Evolutionary conservation across 768 basidiomycete genomes (phyloP), one percentile per base, ranked within the genome.

Genomic region (Calvatia gigantea): DNA sequence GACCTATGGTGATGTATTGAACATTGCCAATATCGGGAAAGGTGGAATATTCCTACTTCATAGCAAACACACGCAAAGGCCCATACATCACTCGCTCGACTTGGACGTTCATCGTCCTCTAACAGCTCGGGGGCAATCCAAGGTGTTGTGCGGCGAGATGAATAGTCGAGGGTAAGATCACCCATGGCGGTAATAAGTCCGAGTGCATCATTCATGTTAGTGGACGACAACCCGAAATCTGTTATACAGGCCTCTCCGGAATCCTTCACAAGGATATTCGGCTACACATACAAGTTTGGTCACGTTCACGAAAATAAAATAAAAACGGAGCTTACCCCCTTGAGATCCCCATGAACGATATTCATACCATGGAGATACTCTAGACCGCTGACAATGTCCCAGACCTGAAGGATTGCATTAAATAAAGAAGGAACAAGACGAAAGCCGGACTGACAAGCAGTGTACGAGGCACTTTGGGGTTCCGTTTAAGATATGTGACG

Each of bases 41-140:
- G 9, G 11, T 42, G 79, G 74, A 33, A 86, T 81, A 19, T 21
- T 8, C 19, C 7, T 12, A 59, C 60, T 48, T 61, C 60, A 38
- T 45, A 63, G 23, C 52, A 53, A 11, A 56, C 54, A 6, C 58
- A 58, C 11, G 53, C 54, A 48, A 59, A 59, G 23, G 62, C 48
- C 39, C 61, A 61, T 33, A 61, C 52, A 29, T 63, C 62, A 45
- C 50, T 59, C 12, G 43, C 60, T n/a, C 47, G 33, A 31, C 31
- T 28, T 19, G 42, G 38, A n/a, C 19, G 27, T 8, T n/a, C 2
- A 2, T 43, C 43, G 14, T 57, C 52, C 12, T 25, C 86, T 77
- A 60, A n/a, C 11, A 62, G 41, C 31, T 62, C 61, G 7, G 61
- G 61, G 33, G 61, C 60, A 33, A 51, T 54, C 61, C 61, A 62